Conservation (phyloP, 2,329 filamentous ascomycete species). For the Dryadomyces quercus-mongolicae region DNA sequence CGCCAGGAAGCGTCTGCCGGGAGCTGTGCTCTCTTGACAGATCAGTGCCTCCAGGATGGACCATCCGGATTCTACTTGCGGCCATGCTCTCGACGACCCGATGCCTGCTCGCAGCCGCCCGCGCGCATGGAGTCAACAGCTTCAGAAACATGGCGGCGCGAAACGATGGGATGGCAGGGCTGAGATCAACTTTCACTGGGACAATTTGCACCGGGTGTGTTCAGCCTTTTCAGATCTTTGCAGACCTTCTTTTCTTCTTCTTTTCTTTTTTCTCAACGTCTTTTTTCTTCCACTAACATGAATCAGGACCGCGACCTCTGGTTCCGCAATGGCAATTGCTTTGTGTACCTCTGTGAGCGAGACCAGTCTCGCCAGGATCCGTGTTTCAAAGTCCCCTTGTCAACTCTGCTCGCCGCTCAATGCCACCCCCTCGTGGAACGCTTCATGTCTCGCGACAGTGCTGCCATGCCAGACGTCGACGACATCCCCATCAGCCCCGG, state of each 20-base stretch:
- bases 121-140: slow-evolving; percentile 5
- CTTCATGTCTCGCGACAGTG: slow-evolving; percentile 27
- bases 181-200: slow-evolving; percentile 30
- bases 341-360: slow-evolving; percentile 55
- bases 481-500: background rate
- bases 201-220: slow-evolving; percentile 34
- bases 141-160: slow-evolving; percentile 17
- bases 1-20: background rate
- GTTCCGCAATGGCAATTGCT: slow-evolving; percentile 54
- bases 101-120: slow-evolving; percentile 19
- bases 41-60: background rate
- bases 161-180: slow-evolving; percentile 39
- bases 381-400: slow-evolving; percentile 54
- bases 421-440: slow-evolving; percentile 49
- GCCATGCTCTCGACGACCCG: slow-evolving; percentile 17
- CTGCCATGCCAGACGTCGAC: background rate
- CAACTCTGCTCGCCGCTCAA: slow-evolving; percentile 40
- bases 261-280: background rate
- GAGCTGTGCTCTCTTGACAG: background rate
- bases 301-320: slow-evolving; percentile 67
- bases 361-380: slow-evolving; percentile 54
- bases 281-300: background rate
- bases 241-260: background rate
- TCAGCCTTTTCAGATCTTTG: too few species aligned
- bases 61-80: too few species aligned